Conservation (phyloP, 768 basidiomycete species). For the Mycena galericulata region DNA sequence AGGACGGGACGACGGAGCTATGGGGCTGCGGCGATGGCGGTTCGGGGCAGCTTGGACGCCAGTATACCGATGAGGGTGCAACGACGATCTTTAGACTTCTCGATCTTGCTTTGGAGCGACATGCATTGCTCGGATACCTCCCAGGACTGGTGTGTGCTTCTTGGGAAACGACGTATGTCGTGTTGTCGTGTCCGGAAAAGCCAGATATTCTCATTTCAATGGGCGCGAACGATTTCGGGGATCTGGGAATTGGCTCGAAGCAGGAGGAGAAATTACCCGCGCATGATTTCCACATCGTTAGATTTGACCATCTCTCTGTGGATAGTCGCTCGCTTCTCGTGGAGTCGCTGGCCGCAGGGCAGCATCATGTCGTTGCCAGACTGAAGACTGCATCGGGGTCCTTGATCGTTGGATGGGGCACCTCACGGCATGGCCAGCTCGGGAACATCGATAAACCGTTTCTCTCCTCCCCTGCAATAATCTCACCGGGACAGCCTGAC, state of each 20-base stretch:
- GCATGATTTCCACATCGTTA: slow-evolving; percentile 53
- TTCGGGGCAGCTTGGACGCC: slow-evolving; percentile 77
- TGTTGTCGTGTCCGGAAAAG: slow-evolving; percentile 56
- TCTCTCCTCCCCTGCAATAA: slow-evolving; percentile 46
- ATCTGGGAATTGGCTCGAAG: slow-evolving; percentile 69
- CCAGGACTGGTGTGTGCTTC: slow-evolving; percentile 68
- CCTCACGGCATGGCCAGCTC: slow-evolving; percentile 87
- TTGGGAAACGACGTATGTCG: slow-evolving; percentile 90
- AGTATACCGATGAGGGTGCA: slow-evolving; percentile 40
- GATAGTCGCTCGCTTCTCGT: slow-evolving; percentile 47
- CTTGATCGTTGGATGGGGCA: slow-evolving; percentile 82
- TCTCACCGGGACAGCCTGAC: slow-evolving; percentile 46
- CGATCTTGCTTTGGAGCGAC: slow-evolving; percentile 50
- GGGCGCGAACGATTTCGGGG: slow-evolving; percentile 89
- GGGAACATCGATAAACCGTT: slow-evolving; percentile 52
- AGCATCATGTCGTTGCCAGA: slow-evolving; percentile 75
- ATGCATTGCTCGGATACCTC: slow-evolving; percentile 55
- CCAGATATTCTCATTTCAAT: slow-evolving; percentile 77
- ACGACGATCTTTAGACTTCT: slow-evolving; percentile 61
- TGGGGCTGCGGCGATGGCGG: slow-evolving; percentile 84
- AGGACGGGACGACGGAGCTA: slow-evolving; percentile 52
- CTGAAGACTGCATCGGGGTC: slow-evolving; percentile 46
- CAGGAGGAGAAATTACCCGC: slow-evolving; percentile 28
- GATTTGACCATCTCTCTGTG: slow-evolving; percentile 53
- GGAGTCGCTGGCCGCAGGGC: slow-evolving; percentile 68